phyloP scores from a whole-genome alignment of 1,284 basidiomycete species.

The Trametes pubescens region DNA sequence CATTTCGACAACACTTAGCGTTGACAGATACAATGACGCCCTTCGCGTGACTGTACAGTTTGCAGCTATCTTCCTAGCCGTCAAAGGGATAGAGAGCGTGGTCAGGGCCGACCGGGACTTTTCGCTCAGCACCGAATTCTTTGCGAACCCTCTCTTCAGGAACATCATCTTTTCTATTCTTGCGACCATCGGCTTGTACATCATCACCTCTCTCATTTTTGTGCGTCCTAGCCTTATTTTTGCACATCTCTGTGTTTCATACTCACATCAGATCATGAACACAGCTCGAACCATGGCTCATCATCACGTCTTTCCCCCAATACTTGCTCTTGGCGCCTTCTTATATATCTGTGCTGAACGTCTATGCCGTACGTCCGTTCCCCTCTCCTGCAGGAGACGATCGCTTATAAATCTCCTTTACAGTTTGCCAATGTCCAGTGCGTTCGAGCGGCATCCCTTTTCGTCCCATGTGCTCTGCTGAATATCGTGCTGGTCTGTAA shows the following conservation, averaged over 20 bases:
- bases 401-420: constrained; percentile 24
- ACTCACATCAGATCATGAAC: constrained; percentile 20
- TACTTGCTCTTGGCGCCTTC: constrained; percentile 91
- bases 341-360: constrained; percentile 91
- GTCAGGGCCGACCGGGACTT: constrained; percentile 52
- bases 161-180: constrained; percentile 86
- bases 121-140: constrained; percentile 65
- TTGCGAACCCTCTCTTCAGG: constrained; percentile 82
- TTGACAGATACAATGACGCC: no score
- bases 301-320: constrained; percentile 93
- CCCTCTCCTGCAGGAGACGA: constrained; percentile 11
- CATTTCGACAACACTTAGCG: constrained; percentile 8
- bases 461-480: constrained; percentile 11
- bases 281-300: constrained; percentile 90
- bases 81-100: constrained; percentile 78
- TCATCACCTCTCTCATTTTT: constrained; percentile 82
- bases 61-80: constrained; percentile 80
- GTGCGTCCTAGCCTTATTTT: constrained; percentile 55
- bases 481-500: constrained; percentile 64
- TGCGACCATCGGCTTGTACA: constrained; percentile 87
- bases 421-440: constrained; percentile 88
- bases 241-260: constrained; percentile 4
- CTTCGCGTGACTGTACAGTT: no score
- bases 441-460: constrained; percentile 33
- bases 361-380: constrained; percentile 74